These are phyloP conservation scores for Nyssa sinensis DNA, from an alignment of 148 eudicot species.

Conservation along the genomic window DNA sequence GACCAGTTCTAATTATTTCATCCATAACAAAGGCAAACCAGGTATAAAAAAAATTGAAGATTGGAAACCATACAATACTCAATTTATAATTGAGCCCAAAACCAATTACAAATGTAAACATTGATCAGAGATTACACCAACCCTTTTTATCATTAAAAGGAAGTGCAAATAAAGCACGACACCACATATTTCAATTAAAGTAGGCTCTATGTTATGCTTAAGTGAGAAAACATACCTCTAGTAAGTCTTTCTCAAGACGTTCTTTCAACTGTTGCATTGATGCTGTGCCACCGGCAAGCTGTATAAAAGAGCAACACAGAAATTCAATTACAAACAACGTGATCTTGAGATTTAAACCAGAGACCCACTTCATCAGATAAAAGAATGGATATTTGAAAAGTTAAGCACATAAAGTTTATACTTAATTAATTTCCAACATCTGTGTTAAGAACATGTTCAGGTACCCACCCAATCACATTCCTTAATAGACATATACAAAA, in stretches of 20 bases:
- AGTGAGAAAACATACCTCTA: conserved; percentile 53
- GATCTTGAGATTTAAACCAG: background rate
- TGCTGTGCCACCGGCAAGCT: conserved; percentile 98
- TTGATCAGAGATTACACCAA: background rate
- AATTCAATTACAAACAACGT: background rate
- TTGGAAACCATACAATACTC: too few relatives aligned
- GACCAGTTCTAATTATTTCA: too few relatives aligned
- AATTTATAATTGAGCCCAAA: too few relatives aligned
- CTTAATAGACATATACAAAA: too few relatives aligned
- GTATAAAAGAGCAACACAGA: conserved; percentile 17
- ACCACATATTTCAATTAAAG: background rate
- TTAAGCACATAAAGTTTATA: background rate
- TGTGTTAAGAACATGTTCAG: too few relatives aligned
- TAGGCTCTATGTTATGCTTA: too few relatives aligned
- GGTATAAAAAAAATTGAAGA: too few relatives aligned
- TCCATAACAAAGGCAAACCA: too few relatives aligned
- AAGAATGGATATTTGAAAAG: background rate
- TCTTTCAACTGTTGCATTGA: conserved; percentile 98
- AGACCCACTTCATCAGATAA: background rate
- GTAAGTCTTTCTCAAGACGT: conserved; percentile 95
- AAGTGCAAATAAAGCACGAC: conserved; percentile 6
- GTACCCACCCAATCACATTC: too few relatives aligned
- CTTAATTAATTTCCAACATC: background rate
- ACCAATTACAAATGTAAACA: too few relatives aligned
- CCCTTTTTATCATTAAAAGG: background rate